Evolutionary conservation across 306 rosid genomes (phyloP).

Genomic region (Cercis canadensis): DNA sequence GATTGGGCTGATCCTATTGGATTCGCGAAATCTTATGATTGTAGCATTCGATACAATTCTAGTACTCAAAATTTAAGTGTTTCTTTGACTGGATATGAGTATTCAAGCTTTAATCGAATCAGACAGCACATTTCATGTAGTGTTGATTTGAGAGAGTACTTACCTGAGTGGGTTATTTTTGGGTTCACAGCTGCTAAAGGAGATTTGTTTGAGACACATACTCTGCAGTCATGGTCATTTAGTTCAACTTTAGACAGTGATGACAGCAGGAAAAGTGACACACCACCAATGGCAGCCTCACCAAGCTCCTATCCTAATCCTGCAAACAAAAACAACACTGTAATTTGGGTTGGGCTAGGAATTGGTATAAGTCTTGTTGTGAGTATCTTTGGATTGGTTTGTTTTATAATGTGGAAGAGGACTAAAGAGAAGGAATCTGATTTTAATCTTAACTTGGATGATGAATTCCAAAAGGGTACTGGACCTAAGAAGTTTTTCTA

Average conservation of each 20-base stretch:
- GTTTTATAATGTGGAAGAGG: background rate
- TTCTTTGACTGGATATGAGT: conserved; percentile 32
- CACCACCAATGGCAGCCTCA: no score
- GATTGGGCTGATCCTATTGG: conserved; percentile 9
- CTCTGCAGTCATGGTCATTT: conserved; percentile 45
- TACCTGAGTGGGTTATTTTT: conserved; percentile 41
- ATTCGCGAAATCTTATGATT: conserved; percentile 37
- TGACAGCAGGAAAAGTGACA: no score
- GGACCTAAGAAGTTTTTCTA: conserved; percentile 47
- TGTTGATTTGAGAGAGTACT: conserved; percentile 40
- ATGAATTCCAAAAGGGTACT: conserved; percentile 7
- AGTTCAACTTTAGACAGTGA: background rate
- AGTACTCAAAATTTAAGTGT: conserved; percentile 35
- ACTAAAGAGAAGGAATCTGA: background rate
- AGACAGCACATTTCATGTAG: conserved; percentile 8
- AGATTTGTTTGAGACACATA: conserved; percentile 28
- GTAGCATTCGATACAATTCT: conserved; percentile 44
- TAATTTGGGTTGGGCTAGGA: background rate
- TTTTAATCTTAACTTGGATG: background rate
- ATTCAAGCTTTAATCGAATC: background rate
- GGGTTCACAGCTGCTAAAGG: conserved; percentile 57
- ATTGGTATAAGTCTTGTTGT: background rate
- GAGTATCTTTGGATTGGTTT: background rate
- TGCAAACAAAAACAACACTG: background rate
- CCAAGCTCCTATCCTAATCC: background rate